Conservation (phyloP, 2,329 filamentous ascomycete genomes). For the Pyrenochaeta sp. region DNA sequence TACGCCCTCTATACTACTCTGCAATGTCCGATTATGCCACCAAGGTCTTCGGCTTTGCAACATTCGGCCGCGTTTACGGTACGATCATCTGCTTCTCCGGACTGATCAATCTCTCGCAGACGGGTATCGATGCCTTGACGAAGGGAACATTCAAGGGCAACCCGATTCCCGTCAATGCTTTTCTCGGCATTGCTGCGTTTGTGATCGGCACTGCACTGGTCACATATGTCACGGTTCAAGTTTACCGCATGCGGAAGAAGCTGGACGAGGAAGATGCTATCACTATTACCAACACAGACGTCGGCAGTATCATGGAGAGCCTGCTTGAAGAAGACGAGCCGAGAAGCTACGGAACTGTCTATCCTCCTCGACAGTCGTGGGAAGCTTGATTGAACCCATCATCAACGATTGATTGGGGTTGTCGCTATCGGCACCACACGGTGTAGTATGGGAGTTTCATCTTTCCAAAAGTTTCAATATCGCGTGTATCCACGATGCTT, state of each 20-base stretch:
- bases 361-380: conserved; percentile 23
- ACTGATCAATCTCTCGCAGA: conserved; percentile 81
- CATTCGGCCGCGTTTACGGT: conserved; percentile 90
- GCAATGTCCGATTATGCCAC: conserved; percentile 87
- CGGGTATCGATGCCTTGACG: conserved; percentile 77
- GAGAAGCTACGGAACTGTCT: conserved; percentile 35
- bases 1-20: conserved; percentile 89
- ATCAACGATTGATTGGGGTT: background rate
- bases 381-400: conserved; percentile 8
- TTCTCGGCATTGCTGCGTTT: conserved; percentile 68
- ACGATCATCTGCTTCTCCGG: conserved; percentile 86
- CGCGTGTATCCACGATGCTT: background rate
- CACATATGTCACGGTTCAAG: conserved; percentile 42
- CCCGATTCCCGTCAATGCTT: conserved; percentile 78
- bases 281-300: conserved; percentile 72
- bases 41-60: conserved; percentile 90
- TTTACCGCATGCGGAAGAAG: conserved; percentile 40
- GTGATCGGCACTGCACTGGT: conserved; percentile 71
- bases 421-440: background rate
- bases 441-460: background rate
- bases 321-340: conserved; percentile 48
- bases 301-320: conserved; percentile 65
- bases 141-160: conserved; percentile 75
- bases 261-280: conserved; percentile 56
- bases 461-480: background rate